Percentiles rank a stretch among this genome's conserved stretches.
These are phyloP conservation scores for Trametes pubescens DNA, from an alignment of 1,284 basidiomycete species.

Conservation along the genomic window DNA sequence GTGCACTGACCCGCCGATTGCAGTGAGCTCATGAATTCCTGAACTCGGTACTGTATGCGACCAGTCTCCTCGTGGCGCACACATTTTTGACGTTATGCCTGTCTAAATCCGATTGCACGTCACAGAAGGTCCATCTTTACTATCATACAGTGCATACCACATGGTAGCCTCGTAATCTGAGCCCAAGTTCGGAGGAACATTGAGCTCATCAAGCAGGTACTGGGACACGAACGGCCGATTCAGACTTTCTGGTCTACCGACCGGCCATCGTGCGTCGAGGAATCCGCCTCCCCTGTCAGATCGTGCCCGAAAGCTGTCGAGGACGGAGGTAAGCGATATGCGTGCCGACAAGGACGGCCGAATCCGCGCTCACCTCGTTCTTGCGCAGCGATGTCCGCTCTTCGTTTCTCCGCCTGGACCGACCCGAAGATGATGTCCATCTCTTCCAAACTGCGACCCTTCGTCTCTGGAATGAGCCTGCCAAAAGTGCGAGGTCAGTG, in stretches of 20 bases:
- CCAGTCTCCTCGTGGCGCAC: too few relatives aligned
- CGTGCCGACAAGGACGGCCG: not conserved
- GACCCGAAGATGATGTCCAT: conserved; percentile 86
- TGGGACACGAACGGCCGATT: not conserved
- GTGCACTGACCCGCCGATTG: too few relatives aligned
- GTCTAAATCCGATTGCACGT: too few relatives aligned
- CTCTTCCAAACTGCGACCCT: conserved; percentile 76
- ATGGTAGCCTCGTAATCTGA: too few relatives aligned
- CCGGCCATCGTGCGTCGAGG: conserved; percentile 30
- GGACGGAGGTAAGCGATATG: conserved; percentile 2
- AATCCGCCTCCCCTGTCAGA: conserved; percentile 31
- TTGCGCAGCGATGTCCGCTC: conserved; percentile 58
- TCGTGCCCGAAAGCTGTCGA: conserved; percentile 20
- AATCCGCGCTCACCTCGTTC: conserved; percentile 47
- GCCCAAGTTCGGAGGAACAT: too few relatives aligned
- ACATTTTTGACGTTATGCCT: too few relatives aligned
- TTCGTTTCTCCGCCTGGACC: conserved; percentile 64
- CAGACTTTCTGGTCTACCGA: conserved; percentile 34
- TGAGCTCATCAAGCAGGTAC: too few relatives aligned
- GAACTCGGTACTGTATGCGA: too few relatives aligned
- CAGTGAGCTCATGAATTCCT: too few relatives aligned
- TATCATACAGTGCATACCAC: too few relatives aligned
- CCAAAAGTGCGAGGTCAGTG: not conserved
- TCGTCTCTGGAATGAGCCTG: conserved; percentile 79
- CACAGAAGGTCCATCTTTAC: too few relatives aligned